phyloP scores from a whole-genome alignment of 768 basidiomycete genomes.

The Pleurotus tuber-regium region DNA sequence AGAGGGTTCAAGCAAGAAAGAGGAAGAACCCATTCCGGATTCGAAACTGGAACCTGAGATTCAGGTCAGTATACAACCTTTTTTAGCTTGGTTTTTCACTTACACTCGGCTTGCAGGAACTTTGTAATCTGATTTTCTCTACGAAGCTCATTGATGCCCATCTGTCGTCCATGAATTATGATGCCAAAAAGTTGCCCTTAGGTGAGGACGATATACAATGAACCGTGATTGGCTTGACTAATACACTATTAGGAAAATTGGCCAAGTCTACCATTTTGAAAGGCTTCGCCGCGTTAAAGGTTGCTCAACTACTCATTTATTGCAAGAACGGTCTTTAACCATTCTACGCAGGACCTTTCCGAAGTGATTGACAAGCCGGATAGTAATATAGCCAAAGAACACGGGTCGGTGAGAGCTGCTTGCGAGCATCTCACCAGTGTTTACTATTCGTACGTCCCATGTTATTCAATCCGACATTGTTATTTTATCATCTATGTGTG shows the following conservation, averaged over 20 bases:
- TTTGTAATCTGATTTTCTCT: constrained; percentile 53
- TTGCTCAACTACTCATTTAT: constrained; percentile 11
- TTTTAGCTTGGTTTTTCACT: neutral
- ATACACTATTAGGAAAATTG: constrained; percentile 46
- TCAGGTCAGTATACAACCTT: constrained; percentile 33
- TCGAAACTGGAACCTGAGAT: constrained; percentile 42
- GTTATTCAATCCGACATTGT: neutral
- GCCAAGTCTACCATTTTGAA: constrained; percentile 57
- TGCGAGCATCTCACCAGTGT: constrained; percentile 45
- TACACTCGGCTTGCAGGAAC: constrained; percentile 24
- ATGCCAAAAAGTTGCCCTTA: constrained; percentile 61
- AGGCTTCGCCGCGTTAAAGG: constrained; percentile 60
- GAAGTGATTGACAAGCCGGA: constrained; percentile 50
- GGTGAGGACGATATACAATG: constrained; percentile 28
- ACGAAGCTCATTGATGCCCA: constrained; percentile 53
- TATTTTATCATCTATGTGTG: neutral
- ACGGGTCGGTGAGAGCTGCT: constrained; percentile 36
- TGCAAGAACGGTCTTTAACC: neutral
- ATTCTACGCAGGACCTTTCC: constrained; percentile 34
- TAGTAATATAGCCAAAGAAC: constrained; percentile 32
- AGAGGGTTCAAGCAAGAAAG: constrained; percentile 24
- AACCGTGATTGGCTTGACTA: too few species aligned
- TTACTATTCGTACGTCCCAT: constrained; percentile 52
- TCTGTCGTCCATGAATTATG: constrained; percentile 63
- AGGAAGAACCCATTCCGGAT: constrained; percentile 41